Base-by-base conservation (phyloP, 164 flowering plant species). In the Chimonanthus praecox region DNA sequence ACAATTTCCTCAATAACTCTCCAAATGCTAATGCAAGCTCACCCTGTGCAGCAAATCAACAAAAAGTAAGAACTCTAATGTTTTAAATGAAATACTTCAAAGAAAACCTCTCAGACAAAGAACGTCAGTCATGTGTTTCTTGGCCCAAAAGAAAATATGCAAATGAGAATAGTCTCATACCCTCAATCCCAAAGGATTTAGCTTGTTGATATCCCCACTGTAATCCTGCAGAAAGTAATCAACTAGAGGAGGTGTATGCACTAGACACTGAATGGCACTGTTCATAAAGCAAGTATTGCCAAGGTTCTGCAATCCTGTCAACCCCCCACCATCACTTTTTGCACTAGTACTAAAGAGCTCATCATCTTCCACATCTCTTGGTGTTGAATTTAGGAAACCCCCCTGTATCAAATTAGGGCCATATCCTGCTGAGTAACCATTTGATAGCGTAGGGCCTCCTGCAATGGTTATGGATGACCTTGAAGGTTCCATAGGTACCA, bases 211-310 rank as follows among this genome's bases (percentile, higher is more conserved):
- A 80, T 96, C 98, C 65, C 87, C 87, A 50, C 79, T 78, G 77
- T 87, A 96, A 76, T 96, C 97, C 82, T 87, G 83, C 83, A 92
- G 76, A 81, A 96, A 96, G 76, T 90, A 96, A 78, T 92, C 92
- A 72, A 84, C 90, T 66, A 94, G 84, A 3, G 86, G 89, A 3
- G 94, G 92, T 9, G 99, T 96, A 73, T 96, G 99, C 74, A 88
- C 91, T 73, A 96, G 86, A 81, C 99, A 96, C 69, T 96, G 99
- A 76, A 95, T 73, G 49, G 99, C 83, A 83, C 98, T 95, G 80
- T 95, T 95, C 99, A 95, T 95, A 79, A 95, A 96, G 79, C 99
- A 96, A 78, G 99, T 96, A 76, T 96, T 96, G 69, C 99, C 99
- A 72, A 94, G 81, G 83, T 96, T 96, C 84, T 89, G 95, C 79